Evolutionary conservation across 177 flowering plant species (phyloP).

Genomic region (Viscum album): DNA sequence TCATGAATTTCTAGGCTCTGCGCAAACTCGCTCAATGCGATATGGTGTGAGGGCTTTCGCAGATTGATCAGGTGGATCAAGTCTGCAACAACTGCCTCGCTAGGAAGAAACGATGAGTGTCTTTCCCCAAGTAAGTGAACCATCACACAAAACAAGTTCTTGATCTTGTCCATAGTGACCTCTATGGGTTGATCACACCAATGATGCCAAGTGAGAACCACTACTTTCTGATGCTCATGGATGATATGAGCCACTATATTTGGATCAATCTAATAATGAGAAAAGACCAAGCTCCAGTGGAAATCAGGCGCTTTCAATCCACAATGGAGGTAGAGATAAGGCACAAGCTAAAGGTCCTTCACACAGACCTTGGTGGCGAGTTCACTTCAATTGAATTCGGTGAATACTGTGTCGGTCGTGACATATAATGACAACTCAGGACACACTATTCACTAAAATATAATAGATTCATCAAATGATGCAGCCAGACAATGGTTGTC

Average conservation of each 20-base stretch:
- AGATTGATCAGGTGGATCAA: not conserved
- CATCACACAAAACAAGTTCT: not conserved
- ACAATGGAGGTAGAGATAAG: slow-evolving; percentile 3
- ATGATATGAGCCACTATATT: not conserved
- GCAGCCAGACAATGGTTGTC: no score
- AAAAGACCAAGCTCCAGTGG: not conserved
- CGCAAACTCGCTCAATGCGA: not conserved
- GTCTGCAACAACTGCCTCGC: slow-evolving; percentile 9
- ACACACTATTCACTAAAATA: slow-evolving; percentile 10
- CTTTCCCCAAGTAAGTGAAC: slow-evolving; percentile 4
- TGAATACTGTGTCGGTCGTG: slow-evolving; percentile 4
- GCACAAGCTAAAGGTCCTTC: not conserved
- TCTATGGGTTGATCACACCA: slow-evolving; percentile 11
- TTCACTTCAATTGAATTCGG: slow-evolving; percentile 9
- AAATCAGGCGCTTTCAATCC: no score
- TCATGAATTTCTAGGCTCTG: not conserved
- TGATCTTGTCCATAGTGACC: slow-evolving; percentile 6
- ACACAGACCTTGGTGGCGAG: slow-evolving; percentile 10
- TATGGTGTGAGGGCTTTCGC: not conserved
- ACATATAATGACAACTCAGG: slow-evolving; percentile 7
- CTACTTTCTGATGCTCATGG: no score
- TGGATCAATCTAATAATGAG: not conserved
- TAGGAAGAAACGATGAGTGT: slow-evolving; percentile 2
- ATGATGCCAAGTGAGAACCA: slow-evolving; percentile 9
- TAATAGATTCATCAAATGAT: no score